These are phyloP conservation scores for Fraxinus excelsior DNA, from an alignment of 257 asterid genomes.

Conservation along the genomic window DNA sequence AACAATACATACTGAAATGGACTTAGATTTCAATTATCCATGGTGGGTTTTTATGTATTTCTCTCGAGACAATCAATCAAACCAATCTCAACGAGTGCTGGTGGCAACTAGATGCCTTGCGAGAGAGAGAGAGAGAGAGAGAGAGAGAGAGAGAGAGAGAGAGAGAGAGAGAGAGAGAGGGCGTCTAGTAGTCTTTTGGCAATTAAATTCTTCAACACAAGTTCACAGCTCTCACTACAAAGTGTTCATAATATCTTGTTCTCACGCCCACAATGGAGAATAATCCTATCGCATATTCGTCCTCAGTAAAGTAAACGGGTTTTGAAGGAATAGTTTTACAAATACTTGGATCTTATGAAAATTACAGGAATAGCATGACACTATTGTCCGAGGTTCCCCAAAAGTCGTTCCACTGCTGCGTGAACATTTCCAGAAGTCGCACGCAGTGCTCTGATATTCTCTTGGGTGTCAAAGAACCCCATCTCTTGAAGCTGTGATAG, in stretches of 20 bases:
- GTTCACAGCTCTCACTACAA: slow-evolving; percentile 25
- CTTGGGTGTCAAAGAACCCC: slow-evolving; percentile 63
- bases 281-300: slow-evolving; percentile 25
- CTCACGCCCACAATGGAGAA: slow-evolving; percentile 33
- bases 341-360: slow-evolving; percentile 17
- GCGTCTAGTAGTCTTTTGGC: slow-evolving; percentile 12
- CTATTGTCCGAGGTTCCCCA: slow-evolving; percentile 52
- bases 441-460: slow-evolving; percentile 54
- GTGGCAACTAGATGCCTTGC: too few relatives aligned
- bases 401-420: slow-evolving; percentile 62
- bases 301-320: slow-evolving; percentile 24
- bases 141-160: neutral
- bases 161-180: slow-evolving; percentile 26
- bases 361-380: slow-evolving; percentile 6
- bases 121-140: slow-evolving; percentile 20
- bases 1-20: too few relatives aligned
- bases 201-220: slow-evolving; percentile 18
- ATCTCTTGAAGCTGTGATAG: slow-evolving; percentile 63
- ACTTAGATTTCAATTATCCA: too few relatives aligned
- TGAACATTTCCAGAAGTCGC: slow-evolving; percentile 63
- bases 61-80: too few relatives aligned
- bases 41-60: too few relatives aligned
- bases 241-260: slow-evolving; percentile 26
- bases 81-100: too few relatives aligned
- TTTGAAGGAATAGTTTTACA: slow-evolving; percentile 32